Base-by-base conservation (phyloP, 176 grass and related monocot species). In the Phoenix roebelenii region DNA sequence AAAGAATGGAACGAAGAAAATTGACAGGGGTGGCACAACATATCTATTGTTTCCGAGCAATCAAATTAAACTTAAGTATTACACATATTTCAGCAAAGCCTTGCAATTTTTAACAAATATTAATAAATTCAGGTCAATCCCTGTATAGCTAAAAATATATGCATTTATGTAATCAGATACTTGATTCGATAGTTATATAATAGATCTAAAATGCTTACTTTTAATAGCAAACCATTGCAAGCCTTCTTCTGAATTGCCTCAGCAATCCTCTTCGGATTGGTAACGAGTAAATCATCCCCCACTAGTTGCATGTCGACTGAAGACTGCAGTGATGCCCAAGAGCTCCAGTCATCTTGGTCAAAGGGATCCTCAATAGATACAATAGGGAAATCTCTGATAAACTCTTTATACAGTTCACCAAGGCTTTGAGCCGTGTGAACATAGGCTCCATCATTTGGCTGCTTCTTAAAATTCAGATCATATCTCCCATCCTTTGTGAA, bases 341-440 rank as follows among this genome's bases (percentile, higher is more conserved):
- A 88, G 61, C 64, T 80, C 93, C 87, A 98, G 39, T 98, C 93
- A 76, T 98, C 93, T 59, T 98, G 93, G 75, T 98, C 93, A 71
- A 98, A 98, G 48, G 93, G 87, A 69, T 98, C 93, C 79, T 98
- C 93, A 50, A 98, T 88, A 6, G 93, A 98, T 52, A 98, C 93
- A 73, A 98, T 98, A 53, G 93, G 84, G 73, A 98, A 98, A 53
- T 98, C 87, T 58, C 69, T 85, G 25, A 92, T 81, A 22, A 92
- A 98, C 62, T 85, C 84, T 69, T 83, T 78, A 70, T 97, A 97
- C 51, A 92, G 66, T 30, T 85, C 76, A 53, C 93, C 82, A 22
- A 98, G 73, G 51, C 22, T 65, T 58, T 80, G 87, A 10, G 93
- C 74, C 4, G 76, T 71, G 22, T 78, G 55, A 74, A 85, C 35